Evolutionary conservation across 2,329 filamentous ascomycete genomes (phyloP).

Genomic region (Ascochyta rabiei): DNA sequence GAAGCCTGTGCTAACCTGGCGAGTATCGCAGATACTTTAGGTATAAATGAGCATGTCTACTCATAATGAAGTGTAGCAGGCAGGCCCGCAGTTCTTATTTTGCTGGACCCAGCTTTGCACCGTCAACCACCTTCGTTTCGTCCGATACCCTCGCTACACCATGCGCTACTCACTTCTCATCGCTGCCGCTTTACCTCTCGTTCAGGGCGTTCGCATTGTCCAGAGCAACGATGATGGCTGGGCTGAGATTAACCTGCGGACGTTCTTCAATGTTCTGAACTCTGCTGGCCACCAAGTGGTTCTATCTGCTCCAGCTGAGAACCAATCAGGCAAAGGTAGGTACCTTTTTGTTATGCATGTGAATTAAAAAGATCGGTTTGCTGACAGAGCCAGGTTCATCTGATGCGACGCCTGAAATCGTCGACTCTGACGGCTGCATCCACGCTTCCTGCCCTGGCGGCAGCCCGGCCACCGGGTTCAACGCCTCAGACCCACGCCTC

Average conservation of each 20-base stretch:
- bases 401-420: conserved; percentile 56
- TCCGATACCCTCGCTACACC: conserved; percentile 2
- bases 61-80: neutral
- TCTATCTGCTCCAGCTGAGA: conserved; percentile 69
- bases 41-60: conserved; percentile 16
- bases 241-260: conserved; percentile 71
- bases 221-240: conserved; percentile 76
- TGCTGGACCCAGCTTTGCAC: neutral
- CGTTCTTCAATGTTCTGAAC: conserved; percentile 62
- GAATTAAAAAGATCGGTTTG: neutral
- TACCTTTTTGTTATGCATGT: conserved; percentile 36
- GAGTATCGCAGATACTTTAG: neutral
- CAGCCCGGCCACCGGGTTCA: conserved; percentile 63
- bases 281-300: conserved; percentile 65
- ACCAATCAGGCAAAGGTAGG: conserved; percentile 69
- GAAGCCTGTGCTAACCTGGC: conserved; percentile 1
- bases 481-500: conserved; percentile 62
- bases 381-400: conserved; percentile 55
- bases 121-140: neutral
- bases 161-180: conserved; percentile 38
- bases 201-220: conserved; percentile 49
- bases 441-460: conserved; percentile 64
- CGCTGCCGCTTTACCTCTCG: conserved; percentile 32
- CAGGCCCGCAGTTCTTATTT: neutral
- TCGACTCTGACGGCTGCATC: conserved; percentile 61